These are phyloP conservation scores for Platanthera guangdongensis DNA, from an alignment of 106 monocot species.

Conservation along the genomic window DNA sequence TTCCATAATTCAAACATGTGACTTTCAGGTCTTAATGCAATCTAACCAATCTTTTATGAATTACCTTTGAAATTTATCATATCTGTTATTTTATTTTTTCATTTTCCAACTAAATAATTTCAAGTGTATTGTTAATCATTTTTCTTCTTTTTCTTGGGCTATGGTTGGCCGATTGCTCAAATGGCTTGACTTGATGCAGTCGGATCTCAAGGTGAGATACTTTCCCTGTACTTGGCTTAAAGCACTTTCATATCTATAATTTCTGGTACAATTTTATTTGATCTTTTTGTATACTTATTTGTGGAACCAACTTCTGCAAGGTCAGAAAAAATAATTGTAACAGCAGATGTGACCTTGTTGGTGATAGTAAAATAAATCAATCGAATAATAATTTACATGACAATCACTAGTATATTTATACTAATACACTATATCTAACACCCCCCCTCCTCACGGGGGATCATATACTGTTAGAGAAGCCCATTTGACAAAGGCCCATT, in stretches of 20 bases:
- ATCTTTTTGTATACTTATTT: not conserved
- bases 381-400: no score
- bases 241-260: not conserved
- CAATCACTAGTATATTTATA: no score
- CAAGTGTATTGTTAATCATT: constrained; percentile 9
- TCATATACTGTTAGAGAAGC: no score
- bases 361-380: no score
- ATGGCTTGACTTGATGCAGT: constrained; percentile 29
- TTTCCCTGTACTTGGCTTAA: not conserved
- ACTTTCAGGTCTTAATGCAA: not conserved
- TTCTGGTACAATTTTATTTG: not conserved
- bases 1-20: not conserved
- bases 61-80: constrained; percentile 4
- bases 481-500: no score
- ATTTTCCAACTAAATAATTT: constrained; percentile 8
- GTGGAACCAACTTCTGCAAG: not conserved
- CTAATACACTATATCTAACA: no score
- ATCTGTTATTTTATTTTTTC: not conserved
- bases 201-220: constrained; percentile 59
- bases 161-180: constrained; percentile 6
- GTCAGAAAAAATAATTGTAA: not conserved
- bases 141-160: constrained; percentile 10
- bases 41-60: not conserved
- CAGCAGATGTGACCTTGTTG: no score
- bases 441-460: no score